Percentiles rank a stretch among this genome's conserved stretches.
phyloP scores from a whole-genome alignment of 495 filamentous ascomycete genomes.

The Talaromyces nanjingensis region DNA sequence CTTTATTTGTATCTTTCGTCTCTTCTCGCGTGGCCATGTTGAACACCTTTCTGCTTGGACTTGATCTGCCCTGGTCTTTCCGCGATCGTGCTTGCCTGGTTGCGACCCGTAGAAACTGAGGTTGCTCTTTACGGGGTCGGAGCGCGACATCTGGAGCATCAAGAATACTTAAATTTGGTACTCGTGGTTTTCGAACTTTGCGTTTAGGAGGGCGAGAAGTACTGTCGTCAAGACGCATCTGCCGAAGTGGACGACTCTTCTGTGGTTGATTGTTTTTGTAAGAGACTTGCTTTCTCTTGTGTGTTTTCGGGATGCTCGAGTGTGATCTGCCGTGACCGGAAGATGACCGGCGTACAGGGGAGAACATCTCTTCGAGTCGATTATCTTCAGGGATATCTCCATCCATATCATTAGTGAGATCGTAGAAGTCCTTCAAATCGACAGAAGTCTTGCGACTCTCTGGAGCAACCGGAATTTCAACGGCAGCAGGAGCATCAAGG shows the following conservation, averaged over 20 bases:
- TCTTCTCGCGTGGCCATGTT: slow-evolving; percentile 63
- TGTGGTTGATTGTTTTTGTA: slow-evolving; percentile 12
- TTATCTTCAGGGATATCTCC: slow-evolving; percentile 50
- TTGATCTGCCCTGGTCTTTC: slow-evolving; percentile 59
- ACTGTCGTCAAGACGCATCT: slow-evolving; percentile 27
- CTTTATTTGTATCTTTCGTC: slow-evolving; percentile 63
- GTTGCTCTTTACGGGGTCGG: slow-evolving; percentile 30
- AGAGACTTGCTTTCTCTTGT: slow-evolving; percentile 19
- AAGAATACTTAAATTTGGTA: slow-evolving; percentile 60
- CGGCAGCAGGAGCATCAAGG: background rate
- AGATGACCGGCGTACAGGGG: slow-evolving; percentile 11
- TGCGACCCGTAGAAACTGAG: slow-evolving; percentile 74
- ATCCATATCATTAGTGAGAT: slow-evolving; percentile 18
- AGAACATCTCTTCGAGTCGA: slow-evolving; percentile 51
- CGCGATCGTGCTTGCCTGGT: slow-evolving; percentile 58
- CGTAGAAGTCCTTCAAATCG: slow-evolving; percentile 16
- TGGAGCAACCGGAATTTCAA: slow-evolving; percentile 3
- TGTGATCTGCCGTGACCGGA: slow-evolving; percentile 12
- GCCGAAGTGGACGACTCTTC: slow-evolving; percentile 15
- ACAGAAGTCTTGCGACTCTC: slow-evolving; percentile 8
- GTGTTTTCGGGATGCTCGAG: slow-evolving; percentile 17
- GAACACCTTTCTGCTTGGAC: slow-evolving; percentile 69
- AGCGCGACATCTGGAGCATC: slow-evolving; percentile 53
- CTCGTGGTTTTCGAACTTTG: slow-evolving; percentile 16
- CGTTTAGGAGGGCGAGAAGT: slow-evolving; percentile 23